phyloP scores from a whole-genome alignment of 345 rosid genomes.

The Boechera divaricarpa region DNA sequence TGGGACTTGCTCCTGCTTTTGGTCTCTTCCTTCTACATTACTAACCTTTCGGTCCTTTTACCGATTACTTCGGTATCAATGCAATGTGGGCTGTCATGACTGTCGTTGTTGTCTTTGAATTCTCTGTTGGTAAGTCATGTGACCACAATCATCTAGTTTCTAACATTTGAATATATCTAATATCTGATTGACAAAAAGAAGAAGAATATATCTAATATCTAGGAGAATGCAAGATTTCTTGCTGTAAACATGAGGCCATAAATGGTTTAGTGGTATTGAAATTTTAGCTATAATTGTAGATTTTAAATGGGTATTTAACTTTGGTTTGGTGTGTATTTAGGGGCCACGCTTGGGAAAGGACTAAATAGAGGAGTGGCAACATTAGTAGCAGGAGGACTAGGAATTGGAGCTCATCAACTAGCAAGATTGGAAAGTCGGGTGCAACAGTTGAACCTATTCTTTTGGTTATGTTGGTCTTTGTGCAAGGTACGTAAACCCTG shows the following conservation, averaged over 20 bases:
- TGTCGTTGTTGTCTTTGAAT: constrained; percentile 23
- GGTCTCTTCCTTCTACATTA: constrained; percentile 5
- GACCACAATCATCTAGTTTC: background rate
- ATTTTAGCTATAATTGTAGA: background rate
- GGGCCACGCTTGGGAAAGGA: constrained; percentile 76
- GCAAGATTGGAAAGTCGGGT: constrained; percentile 67
- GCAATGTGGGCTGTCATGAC: constrained; percentile 30
- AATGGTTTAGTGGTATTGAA: background rate
- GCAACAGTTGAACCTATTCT: constrained; percentile 60
- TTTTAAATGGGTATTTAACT: background rate
- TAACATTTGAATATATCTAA: background rate
- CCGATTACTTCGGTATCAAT: constrained; percentile 12
- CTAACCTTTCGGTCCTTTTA: constrained; percentile 11
- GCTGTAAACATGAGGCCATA: background rate
- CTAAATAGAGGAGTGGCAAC: constrained; percentile 78
- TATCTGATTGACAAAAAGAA: no score
- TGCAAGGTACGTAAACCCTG: constrained; percentile 43
- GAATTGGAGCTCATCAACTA: constrained; percentile 69
- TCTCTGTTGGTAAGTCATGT: constrained; percentile 5
- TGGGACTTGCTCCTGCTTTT: constrained; percentile 9
- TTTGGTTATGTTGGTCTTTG: constrained; percentile 60
- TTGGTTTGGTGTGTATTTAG: constrained; percentile 29
- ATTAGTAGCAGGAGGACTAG: constrained; percentile 67
- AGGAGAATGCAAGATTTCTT: background rate
- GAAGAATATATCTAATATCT: background rate